Percentiles rank a stretch among this genome's conserved stretches.
These are phyloP conservation scores for Hypoxylon sp. DNA, from an alignment of 2,329 filamentous ascomycete species.

Conservation along the genomic window DNA sequence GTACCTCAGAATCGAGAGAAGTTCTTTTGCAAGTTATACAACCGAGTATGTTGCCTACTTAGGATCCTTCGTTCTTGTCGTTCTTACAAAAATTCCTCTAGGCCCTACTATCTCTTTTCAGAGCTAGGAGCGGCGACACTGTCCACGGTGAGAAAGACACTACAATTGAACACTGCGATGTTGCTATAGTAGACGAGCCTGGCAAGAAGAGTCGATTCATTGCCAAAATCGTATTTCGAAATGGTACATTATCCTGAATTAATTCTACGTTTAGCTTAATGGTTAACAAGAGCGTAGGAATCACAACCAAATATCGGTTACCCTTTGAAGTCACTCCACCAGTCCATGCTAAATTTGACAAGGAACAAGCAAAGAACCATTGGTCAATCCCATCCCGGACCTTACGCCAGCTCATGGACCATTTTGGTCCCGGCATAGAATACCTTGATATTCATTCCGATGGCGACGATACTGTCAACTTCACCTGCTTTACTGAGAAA, in stretches of 20 bases:
- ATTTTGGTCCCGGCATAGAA: slow-evolving; percentile 85
- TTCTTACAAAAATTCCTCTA: slow-evolving; percentile 50
- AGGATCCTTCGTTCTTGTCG: background rate
- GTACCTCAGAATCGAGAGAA: slow-evolving; percentile 66
- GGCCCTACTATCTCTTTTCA: slow-evolving; percentile 81
- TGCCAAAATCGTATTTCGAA: slow-evolving; percentile 80
- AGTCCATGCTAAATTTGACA: slow-evolving; percentile 82
- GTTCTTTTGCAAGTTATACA: slow-evolving; percentile 83
- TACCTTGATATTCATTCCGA: slow-evolving; percentile 84
- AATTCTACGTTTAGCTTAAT: background rate
- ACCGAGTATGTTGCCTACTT: slow-evolving; percentile 65
- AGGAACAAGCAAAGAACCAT: slow-evolving; percentile 73
- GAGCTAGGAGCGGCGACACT: slow-evolving; percentile 74
- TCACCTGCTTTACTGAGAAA: slow-evolving; percentile 87
- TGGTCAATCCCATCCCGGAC: slow-evolving; percentile 82
- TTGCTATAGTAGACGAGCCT: slow-evolving; percentile 79
- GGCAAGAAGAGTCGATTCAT: slow-evolving; percentile 81
- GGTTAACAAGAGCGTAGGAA: slow-evolving; percentile 61
- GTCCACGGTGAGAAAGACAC: slow-evolving; percentile 75
- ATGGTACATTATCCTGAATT: slow-evolving; percentile 63
- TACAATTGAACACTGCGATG: slow-evolving; percentile 80
- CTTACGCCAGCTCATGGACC: slow-evolving; percentile 81
- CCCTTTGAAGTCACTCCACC: slow-evolving; percentile 82
- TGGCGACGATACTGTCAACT: slow-evolving; percentile 78
- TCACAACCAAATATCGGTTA: slow-evolving; percentile 82